Conservation (phyloP, 768 basidiomycete species). For the Pleurotus giganteus region DNA sequence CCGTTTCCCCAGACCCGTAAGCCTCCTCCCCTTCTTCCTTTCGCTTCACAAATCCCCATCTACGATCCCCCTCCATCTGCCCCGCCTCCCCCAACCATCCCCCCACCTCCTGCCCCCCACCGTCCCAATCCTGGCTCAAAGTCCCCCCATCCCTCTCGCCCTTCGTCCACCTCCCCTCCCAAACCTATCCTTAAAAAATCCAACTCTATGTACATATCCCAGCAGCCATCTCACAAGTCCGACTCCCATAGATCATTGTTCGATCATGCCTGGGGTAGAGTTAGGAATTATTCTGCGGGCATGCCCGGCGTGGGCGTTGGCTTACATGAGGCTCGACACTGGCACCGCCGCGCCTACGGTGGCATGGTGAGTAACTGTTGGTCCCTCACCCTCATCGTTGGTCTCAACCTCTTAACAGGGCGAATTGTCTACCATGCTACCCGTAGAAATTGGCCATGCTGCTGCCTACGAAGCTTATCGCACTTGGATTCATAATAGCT, state of each 20-base stretch:
- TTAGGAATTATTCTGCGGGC: conserved; percentile 37
- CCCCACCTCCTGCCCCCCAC: conserved; percentile 11
- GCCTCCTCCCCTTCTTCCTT: conserved; percentile 21
- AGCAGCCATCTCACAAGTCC: conserved; percentile 26
- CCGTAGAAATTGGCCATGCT: conserved; percentile 68
- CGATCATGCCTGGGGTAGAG: conserved; percentile 49
- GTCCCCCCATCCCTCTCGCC: background rate
- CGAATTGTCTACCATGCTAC: conserved; percentile 47
- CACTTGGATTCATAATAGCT: conserved; percentile 54
- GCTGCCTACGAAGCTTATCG: conserved; percentile 79
- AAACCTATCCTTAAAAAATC: conserved; percentile 8
- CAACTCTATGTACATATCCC: conserved; percentile 14
- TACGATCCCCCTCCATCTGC: background rate
- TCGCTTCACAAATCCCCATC: conserved; percentile 6
- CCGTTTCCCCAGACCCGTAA: conserved; percentile 55
- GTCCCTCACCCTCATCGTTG: conserved; percentile 3
- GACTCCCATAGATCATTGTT: conserved; percentile 53
- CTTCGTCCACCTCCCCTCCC: background rate
- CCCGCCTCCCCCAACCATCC: background rate
- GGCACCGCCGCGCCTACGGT: conserved; percentile 67
- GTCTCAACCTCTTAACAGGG: conserved; percentile 33
- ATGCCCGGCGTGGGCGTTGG: conserved; percentile 44
- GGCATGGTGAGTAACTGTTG: conserved; percentile 40
- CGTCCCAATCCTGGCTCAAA: background rate
- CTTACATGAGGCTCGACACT: conserved; percentile 58